A percentile compares a stretch with the other conserved stretches of the same genome.
Evolutionary conservation across 306 rosid genomes (phyloP).

Genomic region (Senna tora): DNA sequence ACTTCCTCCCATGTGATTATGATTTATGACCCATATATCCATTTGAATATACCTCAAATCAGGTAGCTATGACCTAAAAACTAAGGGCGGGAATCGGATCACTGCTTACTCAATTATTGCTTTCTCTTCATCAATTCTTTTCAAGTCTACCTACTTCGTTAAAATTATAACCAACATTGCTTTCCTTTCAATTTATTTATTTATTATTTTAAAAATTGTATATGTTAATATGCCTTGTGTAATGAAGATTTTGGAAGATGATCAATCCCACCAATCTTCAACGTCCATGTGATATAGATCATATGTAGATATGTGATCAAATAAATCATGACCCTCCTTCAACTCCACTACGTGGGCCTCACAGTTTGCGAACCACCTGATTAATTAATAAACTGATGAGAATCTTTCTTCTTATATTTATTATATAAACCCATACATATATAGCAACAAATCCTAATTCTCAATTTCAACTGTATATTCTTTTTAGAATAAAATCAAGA

Average conservation of each 20-base stretch:
- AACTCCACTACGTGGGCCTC: slow-evolving; percentile 39
- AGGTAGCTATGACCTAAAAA: slow-evolving; percentile 36
- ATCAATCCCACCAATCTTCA: slow-evolving; percentile 41
- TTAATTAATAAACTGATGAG: too few relatives aligned
- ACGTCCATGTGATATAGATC: slow-evolving; percentile 31
- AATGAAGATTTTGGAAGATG: neutral
- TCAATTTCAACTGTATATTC: neutral
- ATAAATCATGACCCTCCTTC: slow-evolving; percentile 26
- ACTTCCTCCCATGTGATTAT: slow-evolving; percentile 15
- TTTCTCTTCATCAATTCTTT: slow-evolving; percentile 35
- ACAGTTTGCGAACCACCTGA: slow-evolving; percentile 22
- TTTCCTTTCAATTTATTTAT: neutral
- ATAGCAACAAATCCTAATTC: neutral
- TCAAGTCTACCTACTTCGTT: slow-evolving; percentile 18
- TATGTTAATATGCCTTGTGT: neutral
- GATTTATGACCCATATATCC: neutral
- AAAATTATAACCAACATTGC: neutral
- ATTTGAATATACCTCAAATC: slow-evolving; percentile 39
- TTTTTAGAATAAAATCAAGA: slow-evolving; percentile 26
- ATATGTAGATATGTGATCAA: too few relatives aligned
- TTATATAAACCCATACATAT: neutral
- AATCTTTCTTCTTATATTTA: slow-evolving; percentile 32
- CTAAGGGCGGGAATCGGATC: slow-evolving; percentile 47
- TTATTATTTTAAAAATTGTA: too few relatives aligned
- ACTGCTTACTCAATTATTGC: slow-evolving; percentile 32